These are phyloP conservation scores for Hypomontagnella monticulosa DNA, from an alignment of 495 filamentous ascomycete species.

Conservation along the genomic window DNA sequence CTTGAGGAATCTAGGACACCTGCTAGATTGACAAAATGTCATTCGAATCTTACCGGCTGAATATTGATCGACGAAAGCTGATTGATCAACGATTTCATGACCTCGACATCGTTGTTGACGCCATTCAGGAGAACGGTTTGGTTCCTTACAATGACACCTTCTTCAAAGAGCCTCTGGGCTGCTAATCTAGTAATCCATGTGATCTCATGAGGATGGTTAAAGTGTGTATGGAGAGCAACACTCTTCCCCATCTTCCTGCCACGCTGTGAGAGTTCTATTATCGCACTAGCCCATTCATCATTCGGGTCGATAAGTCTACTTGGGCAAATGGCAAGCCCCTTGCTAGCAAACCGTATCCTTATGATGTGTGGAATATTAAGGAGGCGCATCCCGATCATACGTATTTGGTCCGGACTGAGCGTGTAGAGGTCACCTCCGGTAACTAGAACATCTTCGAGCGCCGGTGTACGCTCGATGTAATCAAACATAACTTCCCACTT, in stretches of 20 bases:
- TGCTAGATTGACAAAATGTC: neutral
- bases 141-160: slow-evolving; percentile 49
- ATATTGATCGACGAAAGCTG: slow-evolving; percentile 57
- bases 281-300: slow-evolving; percentile 50
- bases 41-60: slow-evolving; percentile 46
- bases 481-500: slow-evolving; percentile 52
- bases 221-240: slow-evolving; percentile 58
- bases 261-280: slow-evolving; percentile 46
- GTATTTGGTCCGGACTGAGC: slow-evolving; percentile 22
- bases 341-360: slow-evolving; percentile 54
- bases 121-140: slow-evolving; percentile 52
- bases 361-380: slow-evolving; percentile 15
- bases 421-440: slow-evolving; percentile 57
- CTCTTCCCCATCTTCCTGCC: slow-evolving; percentile 52
- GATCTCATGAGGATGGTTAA: slow-evolving; percentile 58
- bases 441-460: slow-evolving; percentile 53
- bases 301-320: slow-evolving; percentile 49
- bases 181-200: slow-evolving; percentile 54
- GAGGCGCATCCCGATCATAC: slow-evolving; percentile 3
- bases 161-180: slow-evolving; percentile 47
- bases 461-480: slow-evolving; percentile 50
- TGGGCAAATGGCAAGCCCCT: slow-evolving; percentile 52
- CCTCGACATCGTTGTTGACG: slow-evolving; percentile 54
- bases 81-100: slow-evolving; percentile 52
- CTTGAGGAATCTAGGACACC: neutral